A percentile compares a stretch with the other conserved stretches of the same genome.
phyloP scores from a whole-genome alignment of 164 flowering plant genomes.

The Vitis rupestris region DNA sequence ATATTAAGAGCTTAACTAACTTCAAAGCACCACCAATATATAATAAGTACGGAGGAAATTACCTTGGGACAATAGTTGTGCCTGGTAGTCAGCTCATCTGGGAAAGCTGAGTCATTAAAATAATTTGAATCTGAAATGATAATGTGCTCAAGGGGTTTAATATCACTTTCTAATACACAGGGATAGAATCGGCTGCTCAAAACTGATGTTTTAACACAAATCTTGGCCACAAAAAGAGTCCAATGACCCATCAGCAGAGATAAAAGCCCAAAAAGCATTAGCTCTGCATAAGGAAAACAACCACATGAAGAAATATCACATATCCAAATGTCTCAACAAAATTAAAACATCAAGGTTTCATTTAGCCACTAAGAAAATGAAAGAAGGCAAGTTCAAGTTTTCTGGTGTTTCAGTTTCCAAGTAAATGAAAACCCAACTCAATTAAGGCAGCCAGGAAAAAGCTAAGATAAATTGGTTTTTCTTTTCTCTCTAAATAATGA shows the following conservation, averaged over 20 bases:
- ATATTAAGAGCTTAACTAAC: too few relatives aligned
- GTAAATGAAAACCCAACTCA: background rate
- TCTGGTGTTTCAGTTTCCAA: too few relatives aligned
- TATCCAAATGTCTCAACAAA: too few relatives aligned
- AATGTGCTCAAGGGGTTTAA: conserved; percentile 1
- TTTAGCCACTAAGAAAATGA: too few relatives aligned
- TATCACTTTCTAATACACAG: conserved; percentile 31
- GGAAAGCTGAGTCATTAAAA: conserved; percentile 29
- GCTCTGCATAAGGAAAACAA: conserved; percentile 46
- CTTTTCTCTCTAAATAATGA: too few relatives aligned
- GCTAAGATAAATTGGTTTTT: too few relatives aligned
- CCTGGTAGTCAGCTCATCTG: conserved; percentile 13
- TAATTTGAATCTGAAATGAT: conserved; percentile 17
- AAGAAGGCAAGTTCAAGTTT: too few relatives aligned
- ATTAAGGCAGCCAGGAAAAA: background rate
- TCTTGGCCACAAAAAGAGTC: conserved; percentile 65
- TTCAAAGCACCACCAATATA: too few relatives aligned
- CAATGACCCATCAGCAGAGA: conserved; percentile 91
- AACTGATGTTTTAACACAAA: conserved; percentile 67
- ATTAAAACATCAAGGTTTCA: too few relatives aligned
- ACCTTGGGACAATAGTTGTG: conserved; percentile 67
- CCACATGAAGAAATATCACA: too few relatives aligned
- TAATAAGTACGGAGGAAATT: background rate
- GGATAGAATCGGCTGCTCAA: conserved; percentile 62
- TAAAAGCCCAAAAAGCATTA: conserved; percentile 80